Base-by-base conservation (phyloP, 495 filamentous ascomycete genomes). In the Hypoxylon subgilvum region DNA sequence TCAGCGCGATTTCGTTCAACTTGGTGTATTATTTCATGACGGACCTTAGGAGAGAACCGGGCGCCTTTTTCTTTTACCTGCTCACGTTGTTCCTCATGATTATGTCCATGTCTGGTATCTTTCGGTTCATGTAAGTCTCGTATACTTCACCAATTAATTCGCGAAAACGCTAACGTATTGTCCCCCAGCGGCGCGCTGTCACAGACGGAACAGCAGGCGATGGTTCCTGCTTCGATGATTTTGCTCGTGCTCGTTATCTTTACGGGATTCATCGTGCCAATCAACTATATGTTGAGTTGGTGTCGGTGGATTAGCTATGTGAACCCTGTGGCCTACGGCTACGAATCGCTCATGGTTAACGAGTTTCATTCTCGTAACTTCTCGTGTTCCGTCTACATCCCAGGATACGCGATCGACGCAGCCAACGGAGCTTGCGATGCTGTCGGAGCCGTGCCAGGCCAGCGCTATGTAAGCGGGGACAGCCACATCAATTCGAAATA, bases 261-360 rank as follows among this genome's bases (percentile, higher is more conserved):
- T 67, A 92, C 88, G 9, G 90, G 90, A 21, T 96, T 87, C 68
- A 72, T 90, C 6, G 88, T 95, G 31, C 88, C 89, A 2, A 83
- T 82, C 0, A 76, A 72, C 34, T 80, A 86, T 48, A 92, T 94
- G 90, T 83, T 84, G 47, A 84, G 87, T 0, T 95, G 88, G 88
- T 86, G 92, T 43, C 80, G 82, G 43, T 96, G 91, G 91, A 75
- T 96, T 6, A 80, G 82, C 2, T 92, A 84, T 81, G 82, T 94
- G 43, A 91, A 95, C 58, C 91, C 90, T 0, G 79, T 96, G 4
- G 84, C 84, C 31, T 96, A 94, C 57, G 84, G 79, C 2, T 92
- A 91, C 44, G 90, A 89, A 72, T 83, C 76, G 4, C 57, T 91
- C 6, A 21, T 96, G 84, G 83, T 93, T 62, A 97, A 96, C 64